Evolutionary conservation across 345 rosid genomes (phyloP), one percentile per base, ranked within the genome.

Genomic region (Geranium brycei): DNA sequence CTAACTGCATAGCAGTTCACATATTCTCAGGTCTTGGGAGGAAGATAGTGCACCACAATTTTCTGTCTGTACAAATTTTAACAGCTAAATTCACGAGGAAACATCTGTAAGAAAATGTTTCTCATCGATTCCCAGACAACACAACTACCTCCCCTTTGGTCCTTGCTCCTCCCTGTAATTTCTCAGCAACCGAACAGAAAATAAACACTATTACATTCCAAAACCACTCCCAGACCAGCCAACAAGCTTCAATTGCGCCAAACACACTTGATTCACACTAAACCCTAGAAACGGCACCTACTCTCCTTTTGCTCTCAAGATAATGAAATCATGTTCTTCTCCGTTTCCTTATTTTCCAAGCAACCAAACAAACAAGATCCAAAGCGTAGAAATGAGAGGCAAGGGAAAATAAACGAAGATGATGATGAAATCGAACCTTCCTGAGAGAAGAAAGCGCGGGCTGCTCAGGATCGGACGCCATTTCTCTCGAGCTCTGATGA

Each of bases 401-500:
- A 23, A 23, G 2, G 28, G 28, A 23, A 23, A 23, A 23, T 23
- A 23, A 23, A 23, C 2, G 28, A 23, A 23, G 28, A 23, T 0
- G 19, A 58, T 23, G 19, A 14, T 15, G 63, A 11, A 66, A 63
- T 15, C 47, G 58, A 69, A 86, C 84, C 79, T 80, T 86, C 68
- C 64, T 75, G 32, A 60, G 60, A 62, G 87, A 82, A 57, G 86
- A 73, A 18, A 68, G 66, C 7, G 72, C 57, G 61, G 64, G 68
- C 17, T 74, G 83, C 72, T 84, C 81, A 16, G 80, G 78, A 77
- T 84, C 91, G 58, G 81, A 71, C 61, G 80, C 79, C 91, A 88
- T 86, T 31, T 18, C 6, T 57, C 19, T 15, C 59, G 59, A 47
- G 53, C 53, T 23, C 28, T 23, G 28, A 13, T 3, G 53, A 47